phyloP scores from a whole-genome alignment of 1,284 basidiomycete species.

The Porogramme epimiltina region DNA sequence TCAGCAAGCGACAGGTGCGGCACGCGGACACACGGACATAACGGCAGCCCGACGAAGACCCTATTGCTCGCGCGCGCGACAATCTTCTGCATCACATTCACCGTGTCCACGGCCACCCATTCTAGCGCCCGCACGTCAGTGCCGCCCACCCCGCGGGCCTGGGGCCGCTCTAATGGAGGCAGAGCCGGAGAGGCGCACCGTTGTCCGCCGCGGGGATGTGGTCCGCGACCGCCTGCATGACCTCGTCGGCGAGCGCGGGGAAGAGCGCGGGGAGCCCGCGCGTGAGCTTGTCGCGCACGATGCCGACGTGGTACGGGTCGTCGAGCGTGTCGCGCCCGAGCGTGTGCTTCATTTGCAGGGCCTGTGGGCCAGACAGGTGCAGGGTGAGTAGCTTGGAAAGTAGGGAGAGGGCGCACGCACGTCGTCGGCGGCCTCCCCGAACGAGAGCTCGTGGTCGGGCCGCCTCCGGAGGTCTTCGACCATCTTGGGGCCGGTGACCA shows the following conservation, averaged over 20 bases:
- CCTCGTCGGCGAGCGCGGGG: constrained; percentile 30
- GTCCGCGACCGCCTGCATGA: constrained; percentile 22
- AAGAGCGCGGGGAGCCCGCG: constrained; percentile 24
- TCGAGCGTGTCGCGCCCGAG: constrained; percentile 24
- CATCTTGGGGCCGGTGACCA: constrained; percentile 35
- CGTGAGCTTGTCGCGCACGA: constrained; percentile 27
- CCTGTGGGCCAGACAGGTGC: background rate
- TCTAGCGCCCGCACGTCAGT: background rate
- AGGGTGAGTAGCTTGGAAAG: constrained; percentile 12
- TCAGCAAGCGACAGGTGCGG: background rate
- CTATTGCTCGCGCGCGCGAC: constrained; percentile 37
- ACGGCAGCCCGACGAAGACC: constrained; percentile 44
- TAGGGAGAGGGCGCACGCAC: constrained; percentile 34
- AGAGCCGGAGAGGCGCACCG: background rate
- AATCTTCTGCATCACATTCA: constrained; percentile 4
- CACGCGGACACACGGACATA: constrained; percentile 30
- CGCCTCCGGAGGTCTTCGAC: constrained; percentile 44
- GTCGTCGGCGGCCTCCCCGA: constrained; percentile 33
- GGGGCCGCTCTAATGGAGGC: background rate
- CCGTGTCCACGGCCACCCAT: constrained; percentile 3
- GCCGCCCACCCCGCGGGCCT: too few species aligned
- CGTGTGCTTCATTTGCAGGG: constrained; percentile 19
- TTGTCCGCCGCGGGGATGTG: constrained; percentile 12
- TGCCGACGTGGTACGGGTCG: constrained; percentile 29
- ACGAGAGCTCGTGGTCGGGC: constrained; percentile 39